A percentile compares a stretch with the other conserved stretches of the same genome.
These are phyloP conservation scores for Melampsora americana DNA, from an alignment of 1,284 basidiomycete genomes.

Conservation along the genomic window DNA sequence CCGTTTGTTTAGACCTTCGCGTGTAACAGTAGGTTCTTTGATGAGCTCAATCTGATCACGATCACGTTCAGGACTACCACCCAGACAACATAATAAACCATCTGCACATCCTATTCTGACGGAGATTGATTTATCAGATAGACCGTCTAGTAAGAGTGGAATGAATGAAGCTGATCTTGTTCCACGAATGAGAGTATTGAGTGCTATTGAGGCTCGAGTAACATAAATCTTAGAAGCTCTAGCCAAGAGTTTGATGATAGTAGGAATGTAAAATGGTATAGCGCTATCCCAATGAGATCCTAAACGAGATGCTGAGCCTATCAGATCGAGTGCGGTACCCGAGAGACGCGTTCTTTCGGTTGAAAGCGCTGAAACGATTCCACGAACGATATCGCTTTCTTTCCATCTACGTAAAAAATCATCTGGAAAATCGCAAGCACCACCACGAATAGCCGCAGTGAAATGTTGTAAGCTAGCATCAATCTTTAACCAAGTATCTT, in stretches of 20 bases:
- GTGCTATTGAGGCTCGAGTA: slow-evolving; percentile 64
- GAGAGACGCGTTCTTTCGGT: slow-evolving; percentile 76
- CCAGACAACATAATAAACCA: slow-evolving; percentile 56
- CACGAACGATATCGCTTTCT: slow-evolving; percentile 53
- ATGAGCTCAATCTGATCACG: slow-evolving; percentile 42
- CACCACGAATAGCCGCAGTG: slow-evolving; percentile 62
- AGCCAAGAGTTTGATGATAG: slow-evolving; percentile 66
- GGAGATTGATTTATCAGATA: slow-evolving; percentile 66
- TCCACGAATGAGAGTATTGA: slow-evolving; percentile 64
- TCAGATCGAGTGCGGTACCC: slow-evolving; percentile 66
- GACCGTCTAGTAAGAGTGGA: slow-evolving; percentile 62
- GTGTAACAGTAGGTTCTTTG: slow-evolving; percentile 66
- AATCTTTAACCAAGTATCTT: slow-evolving; percentile 79
- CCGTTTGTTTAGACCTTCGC: slow-evolving; percentile 62
- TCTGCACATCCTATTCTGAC: slow-evolving; percentile 66
- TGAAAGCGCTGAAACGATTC: slow-evolving; percentile 52
- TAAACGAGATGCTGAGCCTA: slow-evolving; percentile 63
- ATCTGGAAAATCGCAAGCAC: slow-evolving; percentile 61
- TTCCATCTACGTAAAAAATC: slow-evolving; percentile 61
- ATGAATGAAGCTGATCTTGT: slow-evolving; percentile 69
- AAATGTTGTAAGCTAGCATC: slow-evolving; percentile 61
- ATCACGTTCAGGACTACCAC: slow-evolving; percentile 43
- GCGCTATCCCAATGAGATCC: slow-evolving; percentile 67
- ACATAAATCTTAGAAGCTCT: slow-evolving; percentile 78
- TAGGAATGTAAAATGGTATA: slow-evolving; percentile 66